Evolutionary conservation across 371 early-diverging fungal species (phyloP), one percentile per base, ranked within the genome.

Genomic region (Massospora cicadina): DNA sequence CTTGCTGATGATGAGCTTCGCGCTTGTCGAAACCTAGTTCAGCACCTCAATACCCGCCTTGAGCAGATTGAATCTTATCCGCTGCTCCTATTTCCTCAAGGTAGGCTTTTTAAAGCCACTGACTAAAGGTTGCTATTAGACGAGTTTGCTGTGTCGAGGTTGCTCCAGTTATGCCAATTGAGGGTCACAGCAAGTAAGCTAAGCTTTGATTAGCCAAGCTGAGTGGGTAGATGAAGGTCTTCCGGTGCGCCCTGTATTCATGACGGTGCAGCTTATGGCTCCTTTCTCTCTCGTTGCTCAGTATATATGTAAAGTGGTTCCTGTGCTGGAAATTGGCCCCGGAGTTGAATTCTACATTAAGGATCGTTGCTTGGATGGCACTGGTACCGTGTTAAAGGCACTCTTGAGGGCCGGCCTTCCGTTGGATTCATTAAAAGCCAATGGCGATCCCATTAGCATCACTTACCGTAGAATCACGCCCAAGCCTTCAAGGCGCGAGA

Each of bases 331-430:
- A n/a, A n/a, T n/a, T n/a, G n/a, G n/a, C n/a, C n/a, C n/a, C n/a
- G n/a, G n/a, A n/a, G n/a, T n/a, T n/a, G n/a, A n/a, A n/a, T n/a
- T n/a, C n/a, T n/a, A n/a, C n/a, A n/a, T n/a, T n/a, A n/a, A n/a
- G n/a, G n/a, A n/a, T n/a, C n/a, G n/a, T n/a, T n/a, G 43, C 5
- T 67, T 67, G 32, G 31, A 65, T 2, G 72, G 68, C 27, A 70
- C 70, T 3, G 76, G 77, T 55, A 67, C 71, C 1, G 71, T 75
- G 29, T 76, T 83, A 0, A 70, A 87, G 24, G 65, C 73, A 21
- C 71, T 87, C 1, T 66, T 87, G 30, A 75, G 80, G 17, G 72
- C 82, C 0, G 69, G 81, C 1, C 67, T 75, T 68, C 72, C 72
- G n/a, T 54, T 83, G 63, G 80, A 81, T 64, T 69, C 70, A 12